A percentile compares a stretch with the other conserved stretches of the same genome.
These are phyloP conservation scores for Austroboletus rostrupii DNA, from an alignment of 1,284 basidiomycete species.

Conservation along the genomic window DNA sequence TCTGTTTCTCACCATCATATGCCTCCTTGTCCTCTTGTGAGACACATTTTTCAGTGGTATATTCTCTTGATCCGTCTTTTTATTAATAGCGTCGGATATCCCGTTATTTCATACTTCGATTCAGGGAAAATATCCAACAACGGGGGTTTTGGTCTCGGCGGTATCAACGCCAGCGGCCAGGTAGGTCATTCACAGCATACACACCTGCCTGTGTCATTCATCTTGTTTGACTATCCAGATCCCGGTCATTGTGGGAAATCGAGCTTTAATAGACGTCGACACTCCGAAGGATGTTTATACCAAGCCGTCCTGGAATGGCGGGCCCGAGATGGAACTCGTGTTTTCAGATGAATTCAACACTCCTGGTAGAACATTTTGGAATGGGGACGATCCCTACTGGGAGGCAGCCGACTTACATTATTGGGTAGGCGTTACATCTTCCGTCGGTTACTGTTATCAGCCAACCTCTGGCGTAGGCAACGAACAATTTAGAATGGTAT, in stretches of 20 bases:
- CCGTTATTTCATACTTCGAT: slow-evolving; percentile 49
- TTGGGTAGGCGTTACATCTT: slow-evolving; percentile 40
- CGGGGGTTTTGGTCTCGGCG: slow-evolving; percentile 65
- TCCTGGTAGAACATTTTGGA: slow-evolving; percentile 69
- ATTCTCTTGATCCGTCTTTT: neutral
- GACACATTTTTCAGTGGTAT: slow-evolving; percentile 18
- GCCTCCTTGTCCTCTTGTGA: slow-evolving; percentile 52
- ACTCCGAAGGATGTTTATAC: slow-evolving; percentile 55
- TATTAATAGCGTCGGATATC: slow-evolving; percentile 48
- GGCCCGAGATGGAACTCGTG: slow-evolving; percentile 50
- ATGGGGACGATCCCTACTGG: slow-evolving; percentile 71
- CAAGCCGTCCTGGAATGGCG: slow-evolving; percentile 47
- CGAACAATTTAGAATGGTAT: slow-evolving; percentile 65
- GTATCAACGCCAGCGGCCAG: slow-evolving; percentile 72
- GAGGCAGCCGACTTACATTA: slow-evolving; percentile 63
- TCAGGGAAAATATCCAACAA: slow-evolving; percentile 30
- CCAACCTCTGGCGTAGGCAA: slow-evolving; percentile 35
- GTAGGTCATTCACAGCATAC: slow-evolving; percentile 23
- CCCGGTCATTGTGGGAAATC: slow-evolving; percentile 49
- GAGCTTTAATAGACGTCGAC: slow-evolving; percentile 61
- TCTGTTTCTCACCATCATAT: slow-evolving; percentile 46
- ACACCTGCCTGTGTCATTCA: slow-evolving; percentile 27
- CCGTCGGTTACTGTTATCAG: slow-evolving; percentile 38
- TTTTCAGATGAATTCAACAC: slow-evolving; percentile 81
- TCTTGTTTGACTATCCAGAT: slow-evolving; percentile 32